Evolutionary conservation across 352 stramenopile species (phyloP).

Genomic region (Saprolegnia diclina): DNA sequence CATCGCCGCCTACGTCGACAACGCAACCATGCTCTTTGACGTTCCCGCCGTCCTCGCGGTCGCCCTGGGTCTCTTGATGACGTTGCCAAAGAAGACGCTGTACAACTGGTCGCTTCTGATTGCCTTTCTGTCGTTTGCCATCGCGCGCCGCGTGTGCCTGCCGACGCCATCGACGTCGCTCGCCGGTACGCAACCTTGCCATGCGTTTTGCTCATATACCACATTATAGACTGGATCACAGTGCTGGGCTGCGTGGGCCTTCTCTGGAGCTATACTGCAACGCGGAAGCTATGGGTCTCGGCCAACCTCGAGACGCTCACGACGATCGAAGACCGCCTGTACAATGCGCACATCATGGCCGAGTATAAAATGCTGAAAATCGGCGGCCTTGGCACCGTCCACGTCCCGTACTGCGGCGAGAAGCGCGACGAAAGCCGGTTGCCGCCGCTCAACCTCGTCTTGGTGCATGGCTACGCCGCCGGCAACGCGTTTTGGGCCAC

Average conservation of each 20-base stretch:
- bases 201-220: conserved; percentile 38
- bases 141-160: conserved; percentile 10
- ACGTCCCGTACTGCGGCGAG: conserved; percentile 65
- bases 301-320: conserved; percentile 49
- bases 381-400: conserved; percentile 60
- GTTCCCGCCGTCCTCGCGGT: conserved; percentile 3
- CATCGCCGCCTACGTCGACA: neutral
- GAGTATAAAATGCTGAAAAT: conserved; percentile 52
- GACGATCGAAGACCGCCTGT: conserved; percentile 40
- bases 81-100: neutral
- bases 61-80: neutral
- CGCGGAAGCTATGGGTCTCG: conserved; percentile 47
- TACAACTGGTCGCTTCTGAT: neutral
- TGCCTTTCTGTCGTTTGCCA: conserved; percentile 17
- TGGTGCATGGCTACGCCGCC: conserved; percentile 75
- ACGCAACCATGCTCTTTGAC: conserved; percentile 14
- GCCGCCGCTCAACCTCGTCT: conserved; percentile 57
- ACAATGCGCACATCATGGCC: conserved; percentile 54
- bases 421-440: conserved; percentile 35
- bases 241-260: conserved; percentile 34
- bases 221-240: conserved; percentile 23
- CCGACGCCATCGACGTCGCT: neutral
- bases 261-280: conserved; percentile 46
- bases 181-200: conserved; percentile 5
- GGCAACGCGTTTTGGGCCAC: conserved; percentile 80